Evolutionary conservation across 169 alveolate species (phyloP), one percentile per base, ranked within the genome.

Genomic region (Plasmodium fragile): DNA sequence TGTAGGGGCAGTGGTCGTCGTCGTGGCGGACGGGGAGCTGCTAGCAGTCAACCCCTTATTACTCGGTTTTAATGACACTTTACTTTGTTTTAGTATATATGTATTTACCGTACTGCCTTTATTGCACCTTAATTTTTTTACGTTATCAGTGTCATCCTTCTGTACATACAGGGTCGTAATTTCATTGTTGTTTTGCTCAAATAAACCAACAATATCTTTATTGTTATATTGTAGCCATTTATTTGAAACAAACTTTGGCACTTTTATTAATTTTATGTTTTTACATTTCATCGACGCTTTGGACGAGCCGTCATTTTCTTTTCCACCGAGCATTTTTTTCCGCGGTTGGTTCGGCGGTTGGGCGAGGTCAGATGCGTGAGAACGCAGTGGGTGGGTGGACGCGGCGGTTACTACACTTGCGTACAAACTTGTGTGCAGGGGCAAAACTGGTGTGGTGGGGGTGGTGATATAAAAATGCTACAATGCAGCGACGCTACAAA

Each of bases 191-290:
- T 87, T 87, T 55, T 59, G 70, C 30, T 78, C 93, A 53, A 87
- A 45, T 43, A 87, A 87, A 39, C 93, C 93, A 7, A 87, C 93
- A 87, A 87, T 78, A 55, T 87, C 93, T 77, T 75, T 87, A 87
- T 87, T 18, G n/a, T 87, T 87, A 43, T 41, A 55, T 53, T 87
- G 39, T 11, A 87, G 83, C 93, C 93, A 87, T 77, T 77, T 77
- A 87, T 53, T 87, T 34, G 93, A 77, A 75, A 87, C 93, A 87
- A 87, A 87, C 52, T 87, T 87, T 10, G 93, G 93, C 32, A 87
- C 93, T 22, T 87, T 87, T 87, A 87, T 75, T 43, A 87, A 25
- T 75, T 87, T 87, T 75, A 87, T 87, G 41, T 28, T 87, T 39
- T 87, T 77, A 53, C 43, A 75, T 85, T 85, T 85, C 25, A 77